Conservation (phyloP, 805 yeast genomes). For the Candida rishiriensis region DNA sequence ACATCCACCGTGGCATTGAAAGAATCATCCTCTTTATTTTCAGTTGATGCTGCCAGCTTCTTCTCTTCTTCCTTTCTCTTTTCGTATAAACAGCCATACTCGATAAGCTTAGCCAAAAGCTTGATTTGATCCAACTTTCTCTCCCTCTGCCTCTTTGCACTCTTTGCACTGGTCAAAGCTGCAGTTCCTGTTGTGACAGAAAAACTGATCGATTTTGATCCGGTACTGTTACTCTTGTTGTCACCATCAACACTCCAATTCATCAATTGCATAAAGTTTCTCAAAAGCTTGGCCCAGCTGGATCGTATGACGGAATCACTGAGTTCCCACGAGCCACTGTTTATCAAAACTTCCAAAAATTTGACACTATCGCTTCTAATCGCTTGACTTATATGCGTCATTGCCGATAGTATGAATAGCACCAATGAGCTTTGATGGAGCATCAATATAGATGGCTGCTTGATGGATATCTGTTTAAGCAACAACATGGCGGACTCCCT, state of each 20-base stretch:
- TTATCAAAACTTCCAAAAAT: slow-evolving; percentile 57
- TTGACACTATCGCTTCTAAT: slow-evolving; percentile 73
- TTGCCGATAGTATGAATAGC: slow-evolving; percentile 81
- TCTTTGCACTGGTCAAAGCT: slow-evolving; percentile 12
- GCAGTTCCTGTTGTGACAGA: slow-evolving; percentile 23
- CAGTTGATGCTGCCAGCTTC: not conserved
- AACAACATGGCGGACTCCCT: slow-evolving; percentile 51
- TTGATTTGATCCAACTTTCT: slow-evolving; percentile 36
- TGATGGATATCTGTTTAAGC: slow-evolving; percentile 41
- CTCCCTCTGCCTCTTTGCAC: slow-evolving; percentile 30
- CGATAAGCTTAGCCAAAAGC: slow-evolving; percentile 29
- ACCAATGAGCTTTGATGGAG: slow-evolving; percentile 57
- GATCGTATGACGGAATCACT: slow-evolving; percentile 49
- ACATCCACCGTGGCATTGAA: slow-evolving; percentile 7
- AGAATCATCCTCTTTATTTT: not conserved
- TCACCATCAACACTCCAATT: slow-evolving; percentile 58
- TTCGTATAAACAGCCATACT: slow-evolving; percentile 21
- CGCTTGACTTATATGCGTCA: slow-evolving; percentile 83
- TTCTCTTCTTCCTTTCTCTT: slow-evolving; percentile 5
- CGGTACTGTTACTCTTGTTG: slow-evolving; percentile 5
- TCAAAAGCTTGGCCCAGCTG: slow-evolving; percentile 66
- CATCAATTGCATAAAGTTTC: slow-evolving; percentile 61
- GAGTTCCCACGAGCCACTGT: slow-evolving; percentile 38
- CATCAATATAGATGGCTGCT: slow-evolving; percentile 52
- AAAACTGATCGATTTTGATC: slow-evolving; percentile 19